phyloP scores from a whole-genome alignment of 2,329 filamentous ascomycete genomes.

The Botrytis aclada region DNA sequence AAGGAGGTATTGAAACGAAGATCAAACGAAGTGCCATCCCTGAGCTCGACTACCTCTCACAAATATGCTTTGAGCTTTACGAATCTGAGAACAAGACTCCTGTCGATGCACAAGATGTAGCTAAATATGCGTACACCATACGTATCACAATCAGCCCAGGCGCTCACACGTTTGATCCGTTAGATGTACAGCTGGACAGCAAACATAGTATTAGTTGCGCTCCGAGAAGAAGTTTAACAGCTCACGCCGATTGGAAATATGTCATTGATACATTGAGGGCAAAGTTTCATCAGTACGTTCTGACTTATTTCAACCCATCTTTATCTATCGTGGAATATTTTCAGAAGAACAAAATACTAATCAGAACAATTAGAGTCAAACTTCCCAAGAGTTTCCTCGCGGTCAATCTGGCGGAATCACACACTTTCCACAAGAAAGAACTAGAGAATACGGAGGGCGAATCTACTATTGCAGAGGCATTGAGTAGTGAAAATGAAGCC shows the following conservation, averaged over 20 bases:
- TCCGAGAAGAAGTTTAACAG: conserved; percentile 82
- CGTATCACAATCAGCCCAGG: conserved; percentile 94
- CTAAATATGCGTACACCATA: conserved; percentile 83
- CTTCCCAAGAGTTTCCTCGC: conserved; percentile 40
- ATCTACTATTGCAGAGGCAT: neutral
- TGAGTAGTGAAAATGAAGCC: neutral
- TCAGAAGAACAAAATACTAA: neutral
- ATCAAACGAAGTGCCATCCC: conserved; percentile 94
- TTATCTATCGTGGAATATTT: neutral
- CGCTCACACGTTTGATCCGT: conserved; percentile 92
- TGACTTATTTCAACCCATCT: neutral
- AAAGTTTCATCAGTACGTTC: conserved; percentile 84
- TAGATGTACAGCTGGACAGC: conserved; percentile 94
- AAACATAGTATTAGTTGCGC: conserved; percentile 95
- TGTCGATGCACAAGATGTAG: conserved; percentile 32
- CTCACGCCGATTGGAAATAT: conserved; percentile 92
- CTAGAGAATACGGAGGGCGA: conserved; percentile 1
- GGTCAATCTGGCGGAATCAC: conserved; percentile 39
- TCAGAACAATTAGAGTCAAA: conserved; percentile 33
- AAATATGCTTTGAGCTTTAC: conserved; percentile 97
- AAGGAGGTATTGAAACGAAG: conserved; percentile 95
- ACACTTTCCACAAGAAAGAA: conserved; percentile 39
- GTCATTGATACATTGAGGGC: conserved; percentile 93
- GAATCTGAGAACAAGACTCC: conserved; percentile 71
- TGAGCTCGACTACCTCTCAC: conserved; percentile 93